Evolutionary conservation across 2,329 filamentous ascomycete genomes (phyloP).

Genomic region (Fusarium humuli): DNA sequence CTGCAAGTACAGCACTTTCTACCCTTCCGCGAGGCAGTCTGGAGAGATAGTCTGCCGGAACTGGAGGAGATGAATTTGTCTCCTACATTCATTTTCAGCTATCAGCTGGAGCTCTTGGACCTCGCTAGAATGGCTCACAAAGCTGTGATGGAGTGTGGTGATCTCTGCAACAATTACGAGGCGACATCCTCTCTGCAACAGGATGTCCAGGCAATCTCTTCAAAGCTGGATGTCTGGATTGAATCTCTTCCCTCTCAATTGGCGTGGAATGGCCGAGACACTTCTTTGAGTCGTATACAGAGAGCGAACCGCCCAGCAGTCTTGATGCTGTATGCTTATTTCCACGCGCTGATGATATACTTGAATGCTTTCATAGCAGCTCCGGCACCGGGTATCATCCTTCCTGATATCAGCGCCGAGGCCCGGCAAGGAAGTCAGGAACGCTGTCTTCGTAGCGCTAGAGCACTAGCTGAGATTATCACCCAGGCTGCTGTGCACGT

Average conservation of each 20-base stretch:
- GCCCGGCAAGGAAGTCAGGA: not conserved
- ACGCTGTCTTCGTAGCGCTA: not conserved
- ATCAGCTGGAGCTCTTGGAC: not conserved
- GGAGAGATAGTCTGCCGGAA: not conserved
- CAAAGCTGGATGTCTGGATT: not conserved
- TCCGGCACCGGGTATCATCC: fast-evolving
- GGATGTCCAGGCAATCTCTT: not conserved
- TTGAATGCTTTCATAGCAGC: not conserved
- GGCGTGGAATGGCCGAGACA: not conserved
- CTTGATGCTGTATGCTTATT: not conserved
- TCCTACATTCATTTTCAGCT: not conserved
- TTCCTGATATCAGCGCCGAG: fast-evolving
- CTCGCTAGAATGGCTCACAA: not conserved
- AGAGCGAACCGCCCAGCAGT: not conserved
- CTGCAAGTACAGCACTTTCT: not conserved
- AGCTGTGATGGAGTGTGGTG: not conserved
- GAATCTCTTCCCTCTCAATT: not conserved
- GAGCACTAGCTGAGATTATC: not conserved
- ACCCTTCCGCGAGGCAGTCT: not conserved
- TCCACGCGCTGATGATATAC: not conserved
- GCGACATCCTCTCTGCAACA: not conserved
- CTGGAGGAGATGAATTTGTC: too few relatives aligned
- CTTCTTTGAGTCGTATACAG: not conserved
- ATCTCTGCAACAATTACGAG: not conserved
- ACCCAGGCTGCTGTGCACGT: not conserved